Conservation (phyloP, 306 rosid species). For the Trifolium subterraneum region DNA sequence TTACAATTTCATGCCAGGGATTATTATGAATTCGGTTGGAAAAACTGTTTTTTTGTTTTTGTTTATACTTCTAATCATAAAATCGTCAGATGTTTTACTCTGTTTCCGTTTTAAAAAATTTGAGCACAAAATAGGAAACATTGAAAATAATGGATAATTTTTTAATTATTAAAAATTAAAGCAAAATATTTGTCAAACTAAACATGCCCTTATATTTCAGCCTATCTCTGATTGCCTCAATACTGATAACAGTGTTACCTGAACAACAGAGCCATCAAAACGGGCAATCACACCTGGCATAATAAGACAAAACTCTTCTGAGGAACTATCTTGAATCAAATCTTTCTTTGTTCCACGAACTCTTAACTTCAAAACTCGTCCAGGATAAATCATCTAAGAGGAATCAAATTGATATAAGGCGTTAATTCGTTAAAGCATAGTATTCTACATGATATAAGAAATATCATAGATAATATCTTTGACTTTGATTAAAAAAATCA, state of each 20-base stretch:
- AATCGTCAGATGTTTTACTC: not conserved
- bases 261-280: slow-evolving; percentile 79
- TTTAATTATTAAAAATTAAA: not conserved
- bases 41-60: not conserved
- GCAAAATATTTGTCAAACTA: not conserved
- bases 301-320: slow-evolving; percentile 86
- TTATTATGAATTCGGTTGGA: not conserved
- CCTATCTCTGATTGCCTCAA: not conserved
- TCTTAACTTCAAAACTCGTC: slow-evolving; percentile 73
- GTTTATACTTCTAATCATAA: not conserved
- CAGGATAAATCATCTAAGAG: slow-evolving; percentile 76
- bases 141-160: not conserved
- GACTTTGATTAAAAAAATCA: not conserved
- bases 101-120: not conserved
- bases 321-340: slow-evolving; percentile 71
- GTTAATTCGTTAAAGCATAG: not conserved
- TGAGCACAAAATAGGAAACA: not conserved
- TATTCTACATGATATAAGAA: not conserved
- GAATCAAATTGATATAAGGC: slow-evolving; percentile 31
- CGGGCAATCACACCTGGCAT: slow-evolving; percentile 89
- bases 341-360: slow-evolving; percentile 90
- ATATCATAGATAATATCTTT: not conserved
- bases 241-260: slow-evolving; percentile 57
- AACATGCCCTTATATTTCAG: slow-evolving; percentile 2
- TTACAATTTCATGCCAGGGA: slow-evolving; percentile 34